Base-by-base conservation (phyloP, 1,284 basidiomycete species). In the Sporisorium reilianum region DNA sequence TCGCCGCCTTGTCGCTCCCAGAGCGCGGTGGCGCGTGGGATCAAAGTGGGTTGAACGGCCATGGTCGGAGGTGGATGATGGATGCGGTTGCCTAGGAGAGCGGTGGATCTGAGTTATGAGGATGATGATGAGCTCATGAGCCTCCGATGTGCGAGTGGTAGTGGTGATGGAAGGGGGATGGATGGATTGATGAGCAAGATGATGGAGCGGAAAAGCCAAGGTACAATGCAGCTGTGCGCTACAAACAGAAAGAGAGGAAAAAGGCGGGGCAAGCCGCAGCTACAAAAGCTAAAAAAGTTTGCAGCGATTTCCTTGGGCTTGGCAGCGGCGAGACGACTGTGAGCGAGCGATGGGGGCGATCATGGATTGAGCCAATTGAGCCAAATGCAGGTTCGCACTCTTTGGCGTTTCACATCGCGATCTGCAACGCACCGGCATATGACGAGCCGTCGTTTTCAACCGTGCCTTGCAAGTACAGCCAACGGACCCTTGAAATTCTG, bases 1-100 rank as follows among this genome's bases (percentile, higher is more conserved):
- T 64, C 41, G 25, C n/a, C n/a, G n/a, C 9, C 45, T 40, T 67
- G 65, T 32, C 71, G 49, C 46, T 68, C 65, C 71, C 61, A 68
- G 46, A 68, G 36, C 6, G 55, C 49, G 11, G 52, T 25, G 8
- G 62, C 71, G 9, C 65, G 61, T 20, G 71, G 65, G 20, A 49
- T 50, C 14, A 64, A 41, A n/a, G 71, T 64, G 60, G 71, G 71
- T 49, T 59, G 65, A 16, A 64, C 0, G 1, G 44, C 41, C 65
- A 68, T 74, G 30, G 5, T 53, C 25, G n/a, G 26, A 7, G 32
- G 53, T 25, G 41, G 32, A 25, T 38, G 32, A 38, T n/a, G n/a
- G n/a, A 25, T 38, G 12, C 32, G 45, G 28, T 10, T 10, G 16
- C 25, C 26, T 41, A 6, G 18, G 10, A 20, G 1, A 5, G n/a